A percentile compares a stretch with the other conserved stretches of the same genome.
These are phyloP conservation scores for Phytophthora sp. DNA, from an alignment of 352 stramenopile genomes.

Conservation along the genomic window DNA sequence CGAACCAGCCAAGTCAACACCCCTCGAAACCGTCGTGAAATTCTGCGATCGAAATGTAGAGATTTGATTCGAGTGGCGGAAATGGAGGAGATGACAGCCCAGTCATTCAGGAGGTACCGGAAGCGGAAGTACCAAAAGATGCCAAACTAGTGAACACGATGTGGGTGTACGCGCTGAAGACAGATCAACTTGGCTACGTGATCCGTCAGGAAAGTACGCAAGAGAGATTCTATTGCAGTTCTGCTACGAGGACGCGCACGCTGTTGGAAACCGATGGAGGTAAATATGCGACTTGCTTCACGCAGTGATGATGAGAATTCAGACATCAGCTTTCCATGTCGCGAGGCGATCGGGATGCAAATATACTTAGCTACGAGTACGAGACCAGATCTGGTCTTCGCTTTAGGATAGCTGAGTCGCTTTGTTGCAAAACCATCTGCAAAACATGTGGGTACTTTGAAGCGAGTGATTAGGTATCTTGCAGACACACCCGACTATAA, in stretches of 20 bases:
- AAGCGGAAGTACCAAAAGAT: too few relatives aligned
- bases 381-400: constrained; percentile 12
- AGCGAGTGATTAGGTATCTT: constrained; percentile 16
- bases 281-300: neutral
- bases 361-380: constrained; percentile 18
- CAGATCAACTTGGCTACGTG: too few relatives aligned
- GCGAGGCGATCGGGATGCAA: constrained; percentile 7
- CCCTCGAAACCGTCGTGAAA: constrained; percentile 6
- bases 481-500: constrained; percentile 7
- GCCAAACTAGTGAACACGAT: too few relatives aligned
- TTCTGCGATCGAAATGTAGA: constrained; percentile 8
- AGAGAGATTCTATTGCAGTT: constrained; percentile 5
- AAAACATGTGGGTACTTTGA: neutral
- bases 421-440: constrained; percentile 5
- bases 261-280: constrained; percentile 12
- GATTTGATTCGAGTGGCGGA: constrained; percentile 14
- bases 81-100: constrained; percentile 12
- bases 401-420: constrained; percentile 9
- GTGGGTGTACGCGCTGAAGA: too few relatives aligned
- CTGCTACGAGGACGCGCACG: constrained; percentile 16
- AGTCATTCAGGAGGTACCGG: too few relatives aligned
- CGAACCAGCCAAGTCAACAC: neutral
- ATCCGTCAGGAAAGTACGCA: constrained; percentile 12
- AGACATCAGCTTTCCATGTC: constrained; percentile 1
- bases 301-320: neutral